A percentile compares a stretch with the other conserved stretches of the same genome.
These are phyloP conservation scores for Solanum corneliomulleri DNA, from an alignment of 257 asterid species.

Conservation along the genomic window DNA sequence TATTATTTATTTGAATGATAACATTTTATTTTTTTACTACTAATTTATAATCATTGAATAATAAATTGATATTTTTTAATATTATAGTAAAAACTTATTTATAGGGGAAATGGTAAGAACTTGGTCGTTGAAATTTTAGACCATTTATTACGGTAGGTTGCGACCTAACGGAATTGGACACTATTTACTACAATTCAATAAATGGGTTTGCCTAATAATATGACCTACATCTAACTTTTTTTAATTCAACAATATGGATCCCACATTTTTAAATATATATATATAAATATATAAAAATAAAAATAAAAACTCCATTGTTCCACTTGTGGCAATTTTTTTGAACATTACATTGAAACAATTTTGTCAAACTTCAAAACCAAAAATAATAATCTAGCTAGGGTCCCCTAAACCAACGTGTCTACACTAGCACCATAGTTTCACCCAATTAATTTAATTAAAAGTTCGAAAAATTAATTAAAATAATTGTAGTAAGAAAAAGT, in stretches of 20 bases:
- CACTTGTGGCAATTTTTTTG: conserved; percentile 3
- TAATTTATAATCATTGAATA: background rate
- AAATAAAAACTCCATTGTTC: background rate
- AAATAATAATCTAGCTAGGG: conserved; percentile 1
- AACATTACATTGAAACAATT: conserved; percentile 13
- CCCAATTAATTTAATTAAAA: background rate
- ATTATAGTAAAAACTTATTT: background rate
- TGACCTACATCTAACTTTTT: conserved; percentile 53
- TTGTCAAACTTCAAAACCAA: conserved; percentile 15
- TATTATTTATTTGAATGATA: background rate
- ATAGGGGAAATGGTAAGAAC: conserved; percentile 1
- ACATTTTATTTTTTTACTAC: background rate
- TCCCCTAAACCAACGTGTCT: conserved; percentile 39
- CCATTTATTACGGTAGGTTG: conserved; percentile 78
- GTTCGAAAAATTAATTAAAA: background rate
- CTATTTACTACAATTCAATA: conserved; percentile 64
- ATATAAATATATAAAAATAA: background rate
- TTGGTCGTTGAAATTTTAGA: conserved; percentile 2
- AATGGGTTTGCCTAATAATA: conserved; percentile 66
- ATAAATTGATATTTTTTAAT: background rate
- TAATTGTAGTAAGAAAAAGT: background rate
- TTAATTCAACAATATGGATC: conserved; percentile 48
- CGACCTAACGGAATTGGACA: conserved; percentile 56
- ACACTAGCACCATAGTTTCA: conserved; percentile 28
- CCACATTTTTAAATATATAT: conserved; percentile 16